Conservation (phyloP, 306 rosid genomes). For the Lathyrus sativus region DNA sequence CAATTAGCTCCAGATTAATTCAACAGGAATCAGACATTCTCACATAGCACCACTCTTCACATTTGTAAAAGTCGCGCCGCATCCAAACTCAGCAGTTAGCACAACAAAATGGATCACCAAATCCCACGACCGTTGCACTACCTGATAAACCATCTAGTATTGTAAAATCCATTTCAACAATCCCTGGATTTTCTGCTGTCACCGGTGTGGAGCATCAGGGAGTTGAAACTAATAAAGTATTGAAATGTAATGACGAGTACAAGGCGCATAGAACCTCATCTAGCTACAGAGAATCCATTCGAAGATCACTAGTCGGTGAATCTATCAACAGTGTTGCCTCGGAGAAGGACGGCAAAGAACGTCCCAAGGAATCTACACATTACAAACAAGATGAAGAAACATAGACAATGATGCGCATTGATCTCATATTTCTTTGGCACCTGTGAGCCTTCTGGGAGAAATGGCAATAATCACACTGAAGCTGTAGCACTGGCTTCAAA, state of each 20-base stretch:
- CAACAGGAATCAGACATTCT: too few relatives aligned
- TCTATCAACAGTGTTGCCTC: constrained; percentile 29
- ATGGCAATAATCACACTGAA: constrained; percentile 33
- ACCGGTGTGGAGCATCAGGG: constrained; percentile 45
- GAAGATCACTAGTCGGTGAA: constrained; percentile 38
- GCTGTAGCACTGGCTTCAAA: constrained; percentile 44
- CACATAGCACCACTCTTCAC: too few relatives aligned
- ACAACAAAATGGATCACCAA: too few relatives aligned
- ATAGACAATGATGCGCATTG: constrained; percentile 38
- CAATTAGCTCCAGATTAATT: too few relatives aligned
- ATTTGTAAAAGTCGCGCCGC: too few relatives aligned
- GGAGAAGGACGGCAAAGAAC: constrained; percentile 43
- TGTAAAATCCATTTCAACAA: constrained; percentile 71
- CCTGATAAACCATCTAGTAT: constrained; percentile 71
- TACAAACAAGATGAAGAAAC: constrained; percentile 40
- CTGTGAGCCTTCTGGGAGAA: constrained; percentile 44
- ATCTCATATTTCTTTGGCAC: constrained; percentile 45
- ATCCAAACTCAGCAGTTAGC: too few relatives aligned
- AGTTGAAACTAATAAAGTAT: constrained; percentile 39
- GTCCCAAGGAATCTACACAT: constrained; percentile 37
- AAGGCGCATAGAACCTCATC: constrained; percentile 42
- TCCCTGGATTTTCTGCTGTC: constrained; percentile 64
- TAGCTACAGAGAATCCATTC: constrained; percentile 38
- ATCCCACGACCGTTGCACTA: constrained; percentile 70
- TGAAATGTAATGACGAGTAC: constrained; percentile 44